These are phyloP conservation scores for Aspergillus amoenus DNA, from an alignment of 2,329 filamentous ascomycete genomes.

Conservation along the genomic window DNA sequence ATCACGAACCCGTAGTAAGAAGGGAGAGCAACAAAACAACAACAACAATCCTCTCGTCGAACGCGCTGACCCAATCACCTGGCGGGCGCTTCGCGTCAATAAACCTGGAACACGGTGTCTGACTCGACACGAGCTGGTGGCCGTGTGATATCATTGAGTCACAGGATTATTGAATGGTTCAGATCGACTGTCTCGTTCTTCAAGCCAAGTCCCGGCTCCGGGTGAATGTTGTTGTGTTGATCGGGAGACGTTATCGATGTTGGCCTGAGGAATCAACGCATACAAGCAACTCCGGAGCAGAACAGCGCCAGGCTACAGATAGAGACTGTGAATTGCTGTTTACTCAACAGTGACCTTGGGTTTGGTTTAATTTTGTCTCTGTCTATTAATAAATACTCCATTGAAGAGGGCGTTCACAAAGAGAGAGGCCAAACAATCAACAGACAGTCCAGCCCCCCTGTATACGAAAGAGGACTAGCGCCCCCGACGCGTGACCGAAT, in stretches of 20 bases:
- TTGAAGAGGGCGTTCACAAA: not conserved
- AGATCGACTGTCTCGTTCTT: not conserved
- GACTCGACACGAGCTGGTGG: not conserved
- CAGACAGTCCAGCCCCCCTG: conserved; percentile 17
- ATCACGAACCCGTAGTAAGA: not conserved
- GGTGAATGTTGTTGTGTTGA: conserved; percentile 3
- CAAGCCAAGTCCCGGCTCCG: not conserved
- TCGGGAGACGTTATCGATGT: conserved; percentile 3
- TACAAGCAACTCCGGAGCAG: not conserved
- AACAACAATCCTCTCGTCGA: conserved; percentile 5
- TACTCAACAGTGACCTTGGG: not conserved
- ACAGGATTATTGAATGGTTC: not conserved
- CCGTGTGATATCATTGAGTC: conserved; percentile 4
- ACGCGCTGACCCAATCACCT: conserved; percentile 19
- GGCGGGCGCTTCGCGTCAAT: conserved; percentile 17
- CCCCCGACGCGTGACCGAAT: conserved; percentile 38
- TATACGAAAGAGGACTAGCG: conserved; percentile 33
- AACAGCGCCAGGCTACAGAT: not conserved
- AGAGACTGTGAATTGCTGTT: not conserved
- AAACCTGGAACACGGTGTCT: conserved; percentile 4
- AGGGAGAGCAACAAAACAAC: conserved; percentile 7
- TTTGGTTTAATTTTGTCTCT: not conserved
- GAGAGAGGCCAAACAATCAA: conserved; percentile 2
- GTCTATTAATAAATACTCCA: conserved; percentile 6
- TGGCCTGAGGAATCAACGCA: conserved; percentile 8